These are phyloP conservation scores for Hypoxylon cercidicola DNA, from an alignment of 495 filamentous ascomycete species.

Conservation along the genomic window DNA sequence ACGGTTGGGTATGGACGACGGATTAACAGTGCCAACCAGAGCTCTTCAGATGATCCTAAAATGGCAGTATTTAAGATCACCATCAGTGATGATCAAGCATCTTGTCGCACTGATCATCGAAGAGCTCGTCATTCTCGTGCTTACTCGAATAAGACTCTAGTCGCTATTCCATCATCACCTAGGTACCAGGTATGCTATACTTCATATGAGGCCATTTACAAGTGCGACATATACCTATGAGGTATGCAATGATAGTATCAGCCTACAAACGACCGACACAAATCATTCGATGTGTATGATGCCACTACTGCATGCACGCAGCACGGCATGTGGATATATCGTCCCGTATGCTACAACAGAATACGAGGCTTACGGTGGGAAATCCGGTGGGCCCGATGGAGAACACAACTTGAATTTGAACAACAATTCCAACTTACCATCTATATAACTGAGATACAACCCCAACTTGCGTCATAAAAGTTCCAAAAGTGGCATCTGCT, in stretches of 20 bases:
- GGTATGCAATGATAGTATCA: no score
- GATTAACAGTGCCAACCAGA: conserved; percentile 20
- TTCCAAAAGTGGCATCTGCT: conserved; percentile 5
- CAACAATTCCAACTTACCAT: not conserved
- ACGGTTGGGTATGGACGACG: not conserved
- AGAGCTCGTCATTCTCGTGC: no score
- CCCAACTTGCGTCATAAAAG: conserved; percentile 22
- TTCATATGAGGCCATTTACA: no score
- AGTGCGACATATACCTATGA: no score
- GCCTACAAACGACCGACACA: not conserved
- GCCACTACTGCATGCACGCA: conserved; percentile 16
- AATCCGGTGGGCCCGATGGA: conserved; percentile 3
- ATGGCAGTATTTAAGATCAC: not conserved
- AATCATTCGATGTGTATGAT: conserved; percentile 6
- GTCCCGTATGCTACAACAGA: not conserved
- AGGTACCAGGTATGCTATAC: no score
- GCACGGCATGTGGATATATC: conserved; percentile 22
- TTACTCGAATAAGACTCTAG: no score
- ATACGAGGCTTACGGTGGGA: conserved; percentile 28
- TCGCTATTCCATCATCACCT: no score
- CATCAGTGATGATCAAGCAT: not conserved
- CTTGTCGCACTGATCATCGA: no score
- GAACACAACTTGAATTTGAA: not conserved
- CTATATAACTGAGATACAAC: conserved; percentile 12
- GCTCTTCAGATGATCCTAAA: not conserved